Base-by-base conservation (phyloP, 78 protist genomes). In the Dictyostelium intermedium region DNA sequence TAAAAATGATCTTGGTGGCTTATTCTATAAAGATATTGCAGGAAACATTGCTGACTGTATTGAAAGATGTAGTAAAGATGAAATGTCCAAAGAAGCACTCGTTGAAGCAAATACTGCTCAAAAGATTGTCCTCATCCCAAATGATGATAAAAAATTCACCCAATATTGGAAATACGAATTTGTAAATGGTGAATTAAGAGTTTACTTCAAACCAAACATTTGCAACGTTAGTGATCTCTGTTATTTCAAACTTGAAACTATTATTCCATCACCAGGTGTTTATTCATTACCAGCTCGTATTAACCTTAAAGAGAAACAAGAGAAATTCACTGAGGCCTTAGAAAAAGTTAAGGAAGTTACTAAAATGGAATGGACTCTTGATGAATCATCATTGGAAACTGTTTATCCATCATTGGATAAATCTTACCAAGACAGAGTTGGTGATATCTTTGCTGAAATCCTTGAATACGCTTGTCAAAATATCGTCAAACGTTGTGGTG, bases 41-140 rank as follows among this genome's bases (percentile, higher is more conserved):
- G 79, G 66, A 14, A 34, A 69, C 32, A 53, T 89, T 47, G 82
- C 72, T 1, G 41, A 89, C 0, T 78, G 85, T 45, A 35, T 87
- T 43, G 61, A 76, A 41, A 41, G 82, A 34, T 74, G 84, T 5
- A 27, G 50, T 25, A 80, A 89, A 83, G 47, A 89, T 32, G 94
- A 89, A 34, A 89, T 89, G 82, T n/a, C 87, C 69, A 89, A 89
- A 60, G 94, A 89, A 80, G 94, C 94, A 34, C 39, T 89, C 6
- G 18, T 89, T 47, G 94, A 89, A 35, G 94, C 94, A 70, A 89
- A 89, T 72, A 43, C 94, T 3, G 10, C 35, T 1, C 18, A 34
- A 30, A 89, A 89, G 35, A 76, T 89, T 37, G 45, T 63, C 11
- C 39, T 89, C 30, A 41, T 73, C 14, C 69, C 73, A 34, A 89